These are phyloP conservation scores for Moesziomyces aphidis DNA, from an alignment of 1,284 basidiomycete genomes.

Conservation along the genomic window DNA sequence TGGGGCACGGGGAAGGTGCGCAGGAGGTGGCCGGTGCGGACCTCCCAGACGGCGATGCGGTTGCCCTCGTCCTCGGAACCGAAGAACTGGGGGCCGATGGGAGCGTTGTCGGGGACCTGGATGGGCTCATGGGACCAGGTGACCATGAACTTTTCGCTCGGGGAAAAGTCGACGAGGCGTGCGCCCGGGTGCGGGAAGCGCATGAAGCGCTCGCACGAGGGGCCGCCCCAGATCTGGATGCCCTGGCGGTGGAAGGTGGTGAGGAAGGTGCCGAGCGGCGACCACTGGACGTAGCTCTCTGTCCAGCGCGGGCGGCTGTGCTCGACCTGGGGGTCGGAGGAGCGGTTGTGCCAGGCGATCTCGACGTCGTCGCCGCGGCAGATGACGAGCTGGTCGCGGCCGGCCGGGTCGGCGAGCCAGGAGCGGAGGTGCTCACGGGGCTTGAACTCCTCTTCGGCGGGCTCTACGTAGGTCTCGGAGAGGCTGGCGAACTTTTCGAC, in stretches of 20 bases:
- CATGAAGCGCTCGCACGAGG: conserved; percentile 84
- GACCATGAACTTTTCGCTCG: conserved; percentile 95
- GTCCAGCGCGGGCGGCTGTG: conserved; percentile 84
- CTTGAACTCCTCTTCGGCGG: conserved; percentile 81
- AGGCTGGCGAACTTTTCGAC: conserved; percentile 86
- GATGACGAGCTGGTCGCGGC: conserved; percentile 95
- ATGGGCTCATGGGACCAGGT: conserved; percentile 99
- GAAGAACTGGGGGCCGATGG: conserved; percentile 75
- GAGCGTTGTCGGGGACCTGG: conserved; percentile 82
- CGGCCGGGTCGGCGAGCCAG: conserved; percentile 91
- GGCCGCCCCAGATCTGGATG: conserved; percentile 94
- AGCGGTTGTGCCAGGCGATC: conserved; percentile 93
- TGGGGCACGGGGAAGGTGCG: conserved; percentile 84
- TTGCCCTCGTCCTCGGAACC: conserved; percentile 96
- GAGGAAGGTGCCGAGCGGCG: conserved; percentile 91
- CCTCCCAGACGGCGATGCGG: conserved; percentile 97
- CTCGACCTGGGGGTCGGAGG: conserved; percentile 85
- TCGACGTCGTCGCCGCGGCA: conserved; percentile 92
- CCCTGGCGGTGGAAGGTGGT: conserved; percentile 95
- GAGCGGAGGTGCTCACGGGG: conserved; percentile 94
- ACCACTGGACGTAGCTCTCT: conserved; percentile 97
- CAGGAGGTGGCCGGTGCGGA: conserved; percentile 90
- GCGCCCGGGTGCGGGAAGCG: conserved; percentile 96
- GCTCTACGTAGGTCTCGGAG: conserved; percentile 86
- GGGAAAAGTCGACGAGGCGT: conserved; percentile 96